Evolutionary conservation across 495 filamentous ascomycete genomes (phyloP), one percentile per base, ranked within the genome.

Genomic region (Umbilicaria muhlenbergii): DNA sequence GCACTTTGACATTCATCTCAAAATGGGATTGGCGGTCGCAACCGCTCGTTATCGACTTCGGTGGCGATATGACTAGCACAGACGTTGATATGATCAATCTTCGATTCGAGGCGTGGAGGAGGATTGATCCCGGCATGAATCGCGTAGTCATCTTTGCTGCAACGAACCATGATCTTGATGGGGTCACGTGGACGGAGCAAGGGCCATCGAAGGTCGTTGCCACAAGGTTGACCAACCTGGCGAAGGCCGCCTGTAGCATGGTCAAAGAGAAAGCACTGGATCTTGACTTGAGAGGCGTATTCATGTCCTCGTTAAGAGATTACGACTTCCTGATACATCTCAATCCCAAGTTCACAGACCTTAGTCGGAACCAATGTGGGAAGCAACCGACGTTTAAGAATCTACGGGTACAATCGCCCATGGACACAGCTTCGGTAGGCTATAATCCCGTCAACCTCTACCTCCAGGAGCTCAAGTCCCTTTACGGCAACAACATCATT

Each of bases 1-100:
- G 88, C 34, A 82, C 86, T 5, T 64, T 98, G 8, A 53, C 75
- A 6, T 80, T 84, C 49, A 60, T 96, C 11, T 73, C 86, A 1
- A 69, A 73, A 17, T 98, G 91, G 87, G 86, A 96, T 52, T 98
- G 91, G 91, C 76, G 83, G 16, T 62, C 70, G 21, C 78, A 85
- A 19, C 83, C 91, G 0, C 68, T 94, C 21, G 70, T 94, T 32
- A 64, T 95, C 18, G 83, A 94, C 55, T 67, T 86, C 6, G 44
- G 58, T 56, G 41, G 64, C 61, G 44, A 77, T 72, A 18, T 91
- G 70, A 75, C 47, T 34, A 56, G 58, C 8, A 44, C 58, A 35
- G 51, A 61, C 14, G 70, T 81, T 1, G 60, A 75, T 31, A 59
- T 59, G 2, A 84, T 88, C 46, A 67, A 67, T 11, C 81, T 78